A percentile compares a stretch with the other conserved stretches of the same genome.
Evolutionary conservation across 495 filamentous ascomycete genomes (phyloP).

Genomic region (Neurospora sp.): DNA sequence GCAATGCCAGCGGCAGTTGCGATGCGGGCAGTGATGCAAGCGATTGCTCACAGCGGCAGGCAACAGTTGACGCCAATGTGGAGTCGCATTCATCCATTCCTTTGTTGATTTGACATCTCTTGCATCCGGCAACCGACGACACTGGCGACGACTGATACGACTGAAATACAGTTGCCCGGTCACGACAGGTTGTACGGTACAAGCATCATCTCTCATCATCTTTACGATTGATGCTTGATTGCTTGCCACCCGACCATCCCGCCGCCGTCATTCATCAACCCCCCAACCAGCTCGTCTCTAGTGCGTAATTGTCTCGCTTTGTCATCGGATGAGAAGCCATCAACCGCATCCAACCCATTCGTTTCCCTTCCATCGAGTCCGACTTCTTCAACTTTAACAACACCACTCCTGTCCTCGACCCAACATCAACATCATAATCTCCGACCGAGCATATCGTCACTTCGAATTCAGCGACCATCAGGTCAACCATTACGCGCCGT

Average conservation of each 20-base stretch:
- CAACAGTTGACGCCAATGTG: not conserved
- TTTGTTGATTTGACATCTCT: not conserved
- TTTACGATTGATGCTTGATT: not conserved
- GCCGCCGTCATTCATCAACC: not conserved
- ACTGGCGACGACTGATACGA: not conserved
- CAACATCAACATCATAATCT: not conserved
- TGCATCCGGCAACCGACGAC: not conserved
- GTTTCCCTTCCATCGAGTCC: not conserved
- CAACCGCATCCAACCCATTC: not conserved
- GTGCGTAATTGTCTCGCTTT: not conserved
- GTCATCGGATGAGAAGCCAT: not conserved
- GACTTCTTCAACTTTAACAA: not conserved
- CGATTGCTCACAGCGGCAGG: not conserved
- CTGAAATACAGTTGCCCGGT: not conserved
- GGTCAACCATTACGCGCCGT: not conserved
- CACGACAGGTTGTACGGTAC: not conserved
- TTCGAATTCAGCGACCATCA: not conserved
- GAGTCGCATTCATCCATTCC: not conserved
- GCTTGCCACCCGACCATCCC: not conserved
- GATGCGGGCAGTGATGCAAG: not conserved
- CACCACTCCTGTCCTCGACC: not conserved
- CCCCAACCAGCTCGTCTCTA: not conserved
- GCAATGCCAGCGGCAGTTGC: not conserved
- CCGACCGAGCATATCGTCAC: not conserved
- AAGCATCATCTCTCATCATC: not conserved